Evolutionary conservation across 495 filamentous ascomycete genomes (phyloP).

Genomic region (Paragyromitra xinjiangensis): DNA sequence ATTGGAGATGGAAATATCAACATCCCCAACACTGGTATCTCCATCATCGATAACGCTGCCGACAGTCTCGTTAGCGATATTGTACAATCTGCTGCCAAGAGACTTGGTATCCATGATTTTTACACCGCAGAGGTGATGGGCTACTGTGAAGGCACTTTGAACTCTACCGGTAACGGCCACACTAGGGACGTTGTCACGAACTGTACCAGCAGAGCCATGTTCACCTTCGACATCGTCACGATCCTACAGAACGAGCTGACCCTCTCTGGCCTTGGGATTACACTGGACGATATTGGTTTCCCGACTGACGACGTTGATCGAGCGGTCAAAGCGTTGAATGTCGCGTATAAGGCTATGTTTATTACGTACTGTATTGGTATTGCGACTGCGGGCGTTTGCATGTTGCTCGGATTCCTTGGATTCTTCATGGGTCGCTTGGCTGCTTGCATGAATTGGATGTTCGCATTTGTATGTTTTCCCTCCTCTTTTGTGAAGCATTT

Average conservation of each 20-base stretch:
- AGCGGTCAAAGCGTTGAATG: slow-evolving; percentile 39
- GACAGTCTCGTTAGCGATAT: slow-evolving; percentile 12
- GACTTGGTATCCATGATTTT: slow-evolving; percentile 52
- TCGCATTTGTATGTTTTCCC: slow-evolving; percentile 40
- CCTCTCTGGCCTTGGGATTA: slow-evolving; percentile 17
- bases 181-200: slow-evolving; percentile 12
- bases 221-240: slow-evolving; percentile 49
- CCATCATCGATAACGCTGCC: slow-evolving; percentile 22
- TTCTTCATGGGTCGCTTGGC: slow-evolving; percentile 23
- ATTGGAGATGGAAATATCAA: slow-evolving; percentile 38
- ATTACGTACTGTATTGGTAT: slow-evolving; percentile 51
- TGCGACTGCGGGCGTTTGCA: slow-evolving; percentile 31
- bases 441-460: slow-evolving; percentile 42
- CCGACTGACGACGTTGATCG: slow-evolving; percentile 40
- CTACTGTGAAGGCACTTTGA: slow-evolving; percentile 47
- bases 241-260: slow-evolving; percentile 49
- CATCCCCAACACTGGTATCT: slow-evolving; percentile 39
- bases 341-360: slow-evolving; percentile 54
- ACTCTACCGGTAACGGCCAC: background rate
- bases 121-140: slow-evolving; percentile 53
- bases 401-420: slow-evolving; percentile 43
- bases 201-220: slow-evolving; percentile 47
- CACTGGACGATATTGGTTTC: slow-evolving; percentile 50
- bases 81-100: slow-evolving; percentile 41
- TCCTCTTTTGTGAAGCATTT: background rate